Conservation (phyloP, 148 eudicot genomes). For the Chenopodium quinoa region DNA sequence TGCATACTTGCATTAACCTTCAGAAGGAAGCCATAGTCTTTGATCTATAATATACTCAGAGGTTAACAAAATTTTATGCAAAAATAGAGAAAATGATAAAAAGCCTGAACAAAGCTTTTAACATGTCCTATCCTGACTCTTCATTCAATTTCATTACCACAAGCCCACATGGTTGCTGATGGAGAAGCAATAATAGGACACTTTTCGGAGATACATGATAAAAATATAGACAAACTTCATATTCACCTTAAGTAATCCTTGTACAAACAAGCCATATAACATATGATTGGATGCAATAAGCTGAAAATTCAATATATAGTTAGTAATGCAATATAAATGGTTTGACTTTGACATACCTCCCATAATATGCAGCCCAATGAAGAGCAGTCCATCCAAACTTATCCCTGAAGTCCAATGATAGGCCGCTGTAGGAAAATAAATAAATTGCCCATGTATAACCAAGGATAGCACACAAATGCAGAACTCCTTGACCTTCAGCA, state of each 20-base stretch:
- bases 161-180: neutral
- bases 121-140: neutral
- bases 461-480: conserved; percentile 93
- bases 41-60: neutral
- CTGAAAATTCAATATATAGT: neutral
- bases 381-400: conserved; percentile 96
- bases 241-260: neutral
- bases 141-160: neutral
- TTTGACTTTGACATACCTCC: conserved; percentile 52
- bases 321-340: neutral
- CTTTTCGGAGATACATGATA: neutral
- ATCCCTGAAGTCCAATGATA: conserved; percentile 91
- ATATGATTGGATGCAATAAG: neutral
- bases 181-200: neutral
- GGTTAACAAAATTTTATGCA: neutral
- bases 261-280: neutral
- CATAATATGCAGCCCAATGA: conserved; percentile 96
- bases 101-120: neutral
- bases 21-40: neutral
- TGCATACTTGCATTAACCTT: neutral
- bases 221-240: neutral
- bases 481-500: conserved; percentile 86
- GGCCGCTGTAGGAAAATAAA: conserved; percentile 65
- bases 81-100: neutral
- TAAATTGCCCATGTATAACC: conserved; percentile 87